Base-by-base conservation (phyloP, 2,329 filamentous ascomycete genomes). In the Talaromyces islandicus region DNA sequence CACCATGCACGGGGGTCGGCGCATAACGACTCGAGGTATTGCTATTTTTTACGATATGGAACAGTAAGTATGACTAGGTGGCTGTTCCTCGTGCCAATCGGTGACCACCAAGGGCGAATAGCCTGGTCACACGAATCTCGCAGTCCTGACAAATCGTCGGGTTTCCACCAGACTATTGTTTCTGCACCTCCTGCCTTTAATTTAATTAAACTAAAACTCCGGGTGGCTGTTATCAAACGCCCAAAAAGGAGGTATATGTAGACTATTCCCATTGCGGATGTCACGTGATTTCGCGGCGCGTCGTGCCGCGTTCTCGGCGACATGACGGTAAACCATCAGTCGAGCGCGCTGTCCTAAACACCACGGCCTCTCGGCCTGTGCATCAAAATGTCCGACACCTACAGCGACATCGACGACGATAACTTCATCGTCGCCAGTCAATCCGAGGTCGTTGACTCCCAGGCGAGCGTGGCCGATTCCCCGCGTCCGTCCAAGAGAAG, bases 401-500 rank as follows among this genome's bases (percentile, higher is more conserved):
- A 65, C 7, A 71, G 72, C 60, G 69, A 66, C 19, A 24, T 65
- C 12, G 64, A 70, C 57, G 41, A 54, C 17, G 70, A 64, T 56
- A 60, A 64, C 27, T 62, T 71, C 41, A 67, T 70, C 4, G 66
- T 69, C 7, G 64, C 41, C 60, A 65, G 41, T 57, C 66, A 12
- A 62, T 66, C 60, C 51, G 53, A 48, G 11, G 29, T 61, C 25
- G 27, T 52, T n/a, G 57, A 62, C 7, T 55, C 59, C 4, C 41
- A 30, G 4, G 7, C 38, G 4, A 58, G 48, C 24, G 32, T 54
- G n/a, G 51, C 29, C 11, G 63, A 66, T 19, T 65, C 66, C 19
- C 64, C 70, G 14, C 73, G 67, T 54, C 67, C 71, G 11, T 56
- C 67, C 7, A 77, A 77, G 60, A 70, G 74, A 50, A 72, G 69